Evolutionary conservation across 768 basidiomycete species (phyloP), one percentile per base, ranked within the genome.

Genomic region (Phaeolepiota aurea): DNA sequence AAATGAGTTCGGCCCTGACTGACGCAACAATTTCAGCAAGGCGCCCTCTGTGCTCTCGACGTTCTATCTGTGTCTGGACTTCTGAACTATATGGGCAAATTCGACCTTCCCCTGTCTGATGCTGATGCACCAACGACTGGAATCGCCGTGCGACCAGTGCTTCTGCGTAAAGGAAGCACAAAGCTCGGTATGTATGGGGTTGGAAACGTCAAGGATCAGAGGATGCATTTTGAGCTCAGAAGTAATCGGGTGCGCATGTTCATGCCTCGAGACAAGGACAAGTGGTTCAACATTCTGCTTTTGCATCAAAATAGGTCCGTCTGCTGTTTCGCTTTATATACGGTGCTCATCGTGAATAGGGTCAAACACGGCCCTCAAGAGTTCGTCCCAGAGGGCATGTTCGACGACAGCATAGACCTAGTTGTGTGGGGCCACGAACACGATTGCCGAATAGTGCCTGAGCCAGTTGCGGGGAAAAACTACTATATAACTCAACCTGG

Each of bases 351-450:
- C 14, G 10, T 31, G 2, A 46, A 97, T n/a, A n/a, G 94, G 18
- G 94, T 96, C 2, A 83, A 88, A 51, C 96, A 92, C 56, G 92
- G 90, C 1, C 90, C 91, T 13, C 90, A 97, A 56, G 87, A 91
- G 49, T 90, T 75, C 10, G 93, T 98, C 1, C 92, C 94, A 5
- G 96, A 98, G 53, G 86, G 87, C 45, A 86, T 97, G 79, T 99
- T 99, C 50, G 94, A 98, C 54, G 90, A 99, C 54, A 85, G 81
- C 51, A 72, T 97, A 23, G 80, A 97, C 51, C 72, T 99, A 12
- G 88, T 99, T 4, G 71, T 99, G 2, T 99, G 96, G 96, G 96
- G 96, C 4, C 96, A 99, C 57, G 96, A 99, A 59, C 96, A 99
- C 55, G 96, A 98, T 59, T 98, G 94, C 53, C 78, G 93, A 20